Base-by-base conservation (phyloP, 805 yeast species). In the Lachancea mirantina region DNA sequence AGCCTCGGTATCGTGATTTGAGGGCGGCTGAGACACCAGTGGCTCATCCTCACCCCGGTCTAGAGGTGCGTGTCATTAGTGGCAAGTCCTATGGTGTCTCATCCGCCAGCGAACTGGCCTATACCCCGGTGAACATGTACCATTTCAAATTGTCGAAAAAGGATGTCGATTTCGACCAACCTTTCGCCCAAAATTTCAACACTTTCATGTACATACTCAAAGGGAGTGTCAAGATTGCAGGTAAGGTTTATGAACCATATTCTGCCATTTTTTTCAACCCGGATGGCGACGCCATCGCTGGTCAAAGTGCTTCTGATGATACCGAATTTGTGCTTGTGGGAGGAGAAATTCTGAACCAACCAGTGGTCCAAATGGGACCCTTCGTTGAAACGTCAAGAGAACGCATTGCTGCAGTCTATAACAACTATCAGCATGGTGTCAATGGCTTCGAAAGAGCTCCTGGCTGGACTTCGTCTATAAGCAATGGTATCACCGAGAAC, bases 331-430 rank as follows among this genome's bases (percentile, higher is more conserved):
- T 80, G 4, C 42, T 84, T n/a, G 64, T 84, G 41, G 92, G 85
- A 19, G 95, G 95, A 36, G 59, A 81, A 52, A 70, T 72, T 14
- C 62, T 84, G 36, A 71, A 83, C 45, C 95, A 85, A 62, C 72
- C 75, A 11, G 67, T 81, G 35, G 81, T 84, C 19, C 95, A 87
- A 52, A 79, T 85, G 52, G 96, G 96, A 11, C 96, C 96, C 9
- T 88, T 87, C 52, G 96, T 87, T 13, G 89, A 83, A 40, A 72
- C 82, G 6, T 61, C 79, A 14, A 67, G 68, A 34, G 80, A 75
- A 32, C 74, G 72, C 41, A 78, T 87, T 39, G 68, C 74, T 43
- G 59, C 79, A 46, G 92, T 84, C 0, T 77, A 83, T 47, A 47
- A 61, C 56, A 87, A 82, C 52, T 88, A 80, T 54, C 89, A 80